Conservation (phyloP, 2,329 filamentous ascomycete genomes). For the Fonsecaea pedrosoi region DNA sequence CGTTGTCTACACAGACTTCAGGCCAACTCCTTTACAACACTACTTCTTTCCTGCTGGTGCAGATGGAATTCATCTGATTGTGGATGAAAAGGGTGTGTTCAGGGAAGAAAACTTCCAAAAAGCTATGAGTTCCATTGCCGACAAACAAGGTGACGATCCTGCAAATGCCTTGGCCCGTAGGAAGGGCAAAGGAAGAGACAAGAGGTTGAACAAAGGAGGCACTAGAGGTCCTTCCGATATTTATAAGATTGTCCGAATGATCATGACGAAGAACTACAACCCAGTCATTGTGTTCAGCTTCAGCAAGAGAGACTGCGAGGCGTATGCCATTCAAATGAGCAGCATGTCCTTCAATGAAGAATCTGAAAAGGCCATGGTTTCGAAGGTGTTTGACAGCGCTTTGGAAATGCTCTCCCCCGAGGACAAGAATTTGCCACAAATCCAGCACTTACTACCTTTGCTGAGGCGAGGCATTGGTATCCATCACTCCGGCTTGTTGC, state of each 20-base stretch:
- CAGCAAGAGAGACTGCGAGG: constrained; percentile 96
- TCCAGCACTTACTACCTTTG: constrained; percentile 85
- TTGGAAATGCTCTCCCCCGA: constrained; percentile 92
- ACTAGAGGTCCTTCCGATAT: constrained; percentile 78
- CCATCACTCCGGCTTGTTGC: constrained; percentile 92
- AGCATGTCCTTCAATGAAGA: constrained; percentile 93
- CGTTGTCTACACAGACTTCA: constrained; percentile 98
- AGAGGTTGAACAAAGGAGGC: constrained; percentile 89
- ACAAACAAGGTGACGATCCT: constrained; percentile 84
- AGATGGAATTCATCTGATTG: constrained; percentile 89
- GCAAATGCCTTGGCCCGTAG: constrained; percentile 78
- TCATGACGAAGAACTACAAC: constrained; percentile 96
- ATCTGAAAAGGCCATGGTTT: constrained; percentile 91
- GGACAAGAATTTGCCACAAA: constrained; percentile 86
- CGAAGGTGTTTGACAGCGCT: constrained; percentile 90
- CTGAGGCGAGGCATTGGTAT: constrained; percentile 92
- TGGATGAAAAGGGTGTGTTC: constrained; percentile 96
- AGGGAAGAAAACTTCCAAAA: constrained; percentile 97
- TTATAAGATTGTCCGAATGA: constrained; percentile 98
- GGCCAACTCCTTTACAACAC: constrained; percentile 93
- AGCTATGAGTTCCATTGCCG: constrained; percentile 88
- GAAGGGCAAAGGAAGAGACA: constrained; percentile 89
- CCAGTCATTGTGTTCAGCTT: constrained; percentile 99
- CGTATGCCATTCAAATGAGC: constrained; percentile 84
- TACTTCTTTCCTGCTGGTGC: constrained; percentile 96